These are phyloP conservation scores for Fusarium musae DNA, from an alignment of 2,329 filamentous ascomycete genomes.

Conservation along the genomic window DNA sequence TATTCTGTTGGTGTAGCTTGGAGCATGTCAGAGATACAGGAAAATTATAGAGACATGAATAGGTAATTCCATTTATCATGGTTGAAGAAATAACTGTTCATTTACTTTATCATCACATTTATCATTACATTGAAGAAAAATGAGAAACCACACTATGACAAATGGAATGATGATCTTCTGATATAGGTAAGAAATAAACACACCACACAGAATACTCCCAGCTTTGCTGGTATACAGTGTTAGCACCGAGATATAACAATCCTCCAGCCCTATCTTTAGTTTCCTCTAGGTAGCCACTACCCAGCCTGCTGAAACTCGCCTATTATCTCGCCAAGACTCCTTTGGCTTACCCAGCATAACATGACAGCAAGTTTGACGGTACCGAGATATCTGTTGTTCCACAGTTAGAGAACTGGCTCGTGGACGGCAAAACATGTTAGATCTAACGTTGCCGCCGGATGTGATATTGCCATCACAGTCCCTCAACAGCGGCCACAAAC, in stretches of 20 bases:
- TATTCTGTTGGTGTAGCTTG: neutral
- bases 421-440: neutral
- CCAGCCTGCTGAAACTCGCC: neutral
- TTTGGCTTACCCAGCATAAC: neutral
- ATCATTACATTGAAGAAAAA: neutral
- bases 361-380: neutral
- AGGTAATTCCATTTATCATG: neutral
- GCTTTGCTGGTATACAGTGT: neutral
- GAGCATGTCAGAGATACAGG: no score
- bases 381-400: neutral
- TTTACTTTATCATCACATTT: neutral
- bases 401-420: neutral
- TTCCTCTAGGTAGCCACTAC: neutral
- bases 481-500: neutral
- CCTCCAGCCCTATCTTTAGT: neutral
- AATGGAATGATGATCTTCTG: neutral
- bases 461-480: no score
- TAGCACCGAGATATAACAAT: no score
- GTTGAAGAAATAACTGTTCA: neutral
- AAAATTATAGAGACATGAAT: neutral
- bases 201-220: accelerated
- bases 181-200: neutral
- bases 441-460: no score
- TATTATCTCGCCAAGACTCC: neutral
- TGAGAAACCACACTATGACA: neutral